Base-by-base conservation (phyloP, 1,139 yeast genomes). In the Scheffersomyces illinoinensis region DNA sequence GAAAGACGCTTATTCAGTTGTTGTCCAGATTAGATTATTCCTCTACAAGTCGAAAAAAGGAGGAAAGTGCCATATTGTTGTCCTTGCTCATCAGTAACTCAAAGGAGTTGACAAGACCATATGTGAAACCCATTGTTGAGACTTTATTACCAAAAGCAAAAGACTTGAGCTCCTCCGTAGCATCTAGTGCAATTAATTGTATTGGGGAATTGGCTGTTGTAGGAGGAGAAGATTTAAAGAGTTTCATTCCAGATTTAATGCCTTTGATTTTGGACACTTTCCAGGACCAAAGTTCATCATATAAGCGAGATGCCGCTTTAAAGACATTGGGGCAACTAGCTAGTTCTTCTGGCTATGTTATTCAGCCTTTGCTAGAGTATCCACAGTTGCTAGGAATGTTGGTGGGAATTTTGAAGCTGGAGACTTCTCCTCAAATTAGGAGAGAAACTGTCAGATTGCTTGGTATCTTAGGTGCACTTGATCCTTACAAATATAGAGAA, bases 391-490 rank as follows among this genome's bases (percentile, higher is more conserved):
- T 95, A 50, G 93, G 96, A 8, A 86, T 91, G 74, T 77, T 95
- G 50, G 92, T 93, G 4, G 88, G 87, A 54, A 92, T 95, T 52
- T 77, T 95, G 60, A 90, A 90, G 64, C 87, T 93, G 63, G 98
- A 93, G 66, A 85, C 89, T 17, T 87, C 96, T 0, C 84, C 88
- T 1, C 77, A 84, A 4, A 87, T 91, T 5, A 85, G 96, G 66
- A 80, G 97, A 59, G 98, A 93, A 71, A 90, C 97, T 0, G 97
- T 95, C 0, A 82, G 95, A 64, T 76, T 95, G 23, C 78, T 95
- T 62, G 99, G 99, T 68, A 93, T 93, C 50, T 77, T 96, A 53
- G 99, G 99, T 60, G 99, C 99, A 0, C 79, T 96, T 56, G 99
- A 96, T 74, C 99, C 99, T 1, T 95, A 93, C 71, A 93, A 91